Percentiles rank a stretch among this genome's conserved stretches.
Evolutionary conservation across 345 rosid genomes (phyloP).

Genomic region (Salix udensis): DNA sequence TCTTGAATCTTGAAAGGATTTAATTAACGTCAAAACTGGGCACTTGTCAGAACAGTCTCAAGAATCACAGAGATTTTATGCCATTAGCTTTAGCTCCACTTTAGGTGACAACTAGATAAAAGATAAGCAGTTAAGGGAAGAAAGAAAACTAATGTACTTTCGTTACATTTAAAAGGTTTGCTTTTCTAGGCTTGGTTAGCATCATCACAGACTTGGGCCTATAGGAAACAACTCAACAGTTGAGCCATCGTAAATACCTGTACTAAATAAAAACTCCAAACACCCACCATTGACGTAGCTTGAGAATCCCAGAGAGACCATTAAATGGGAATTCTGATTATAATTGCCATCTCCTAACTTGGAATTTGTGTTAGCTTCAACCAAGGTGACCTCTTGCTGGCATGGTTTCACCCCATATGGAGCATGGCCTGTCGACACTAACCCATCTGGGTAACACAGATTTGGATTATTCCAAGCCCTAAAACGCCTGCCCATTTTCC

Average conservation of each 20-base stretch:
- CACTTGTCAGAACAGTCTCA: too few relatives aligned
- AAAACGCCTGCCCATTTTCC: slow-evolving; percentile 72
- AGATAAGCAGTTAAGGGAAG: neutral
- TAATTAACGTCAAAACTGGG: too few relatives aligned
- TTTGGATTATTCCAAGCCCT: slow-evolving; percentile 86
- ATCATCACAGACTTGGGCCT: slow-evolving; percentile 2
- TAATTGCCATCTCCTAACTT: slow-evolving; percentile 22
- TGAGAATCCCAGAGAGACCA: slow-evolving; percentile 42
- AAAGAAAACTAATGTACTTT: neutral
- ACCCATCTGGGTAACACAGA: slow-evolving; percentile 51
- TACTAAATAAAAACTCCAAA: slow-evolving; percentile 18
- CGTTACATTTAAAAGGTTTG: slow-evolving; percentile 12
- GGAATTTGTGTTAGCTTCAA: slow-evolving; percentile 31
- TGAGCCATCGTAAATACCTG: slow-evolving; percentile 13
- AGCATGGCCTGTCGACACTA: slow-evolving; percentile 31
- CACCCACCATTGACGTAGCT: slow-evolving; percentile 23
- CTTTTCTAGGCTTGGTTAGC: neutral
- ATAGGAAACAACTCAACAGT: slow-evolving; percentile 13
- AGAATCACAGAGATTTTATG: too few relatives aligned
- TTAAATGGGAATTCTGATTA: slow-evolving; percentile 26
- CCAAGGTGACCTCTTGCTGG: slow-evolving; percentile 33
- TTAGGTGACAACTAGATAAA: slow-evolving; percentile 1
- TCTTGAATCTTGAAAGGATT: too few relatives aligned
- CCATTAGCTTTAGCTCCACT: neutral
- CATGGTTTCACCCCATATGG: slow-evolving; percentile 76